A percentile compares a stretch with the other conserved stretches of the same genome.
Evolutionary conservation across 768 basidiomycete genomes (phyloP).

Genomic region (Termitomyces sp.): DNA sequence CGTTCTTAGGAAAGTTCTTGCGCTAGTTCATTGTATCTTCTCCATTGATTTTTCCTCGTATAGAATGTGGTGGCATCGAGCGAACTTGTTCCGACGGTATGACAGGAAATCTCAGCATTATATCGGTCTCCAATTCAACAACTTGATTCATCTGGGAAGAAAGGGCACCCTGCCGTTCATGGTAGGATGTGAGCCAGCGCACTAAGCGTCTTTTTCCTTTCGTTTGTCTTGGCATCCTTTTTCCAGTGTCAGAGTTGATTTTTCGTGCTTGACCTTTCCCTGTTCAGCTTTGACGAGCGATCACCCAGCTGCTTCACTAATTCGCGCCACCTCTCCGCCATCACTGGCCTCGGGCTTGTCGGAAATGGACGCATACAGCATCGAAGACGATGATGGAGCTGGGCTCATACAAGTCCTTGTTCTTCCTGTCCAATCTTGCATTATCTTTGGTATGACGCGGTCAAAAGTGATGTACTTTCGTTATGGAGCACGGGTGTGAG

Average conservation of each 20-base stretch:
- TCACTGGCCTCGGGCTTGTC: neutral
- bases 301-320: neutral
- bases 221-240: neutral
- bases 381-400: neutral
- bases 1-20: no score
- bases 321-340: neutral
- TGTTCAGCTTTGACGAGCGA: neutral
- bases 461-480: neutral
- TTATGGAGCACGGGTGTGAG: neutral
- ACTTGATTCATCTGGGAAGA: neutral
- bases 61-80: no score
- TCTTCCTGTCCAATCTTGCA: neutral
- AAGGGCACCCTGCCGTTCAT: neutral
- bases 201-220: neutral
- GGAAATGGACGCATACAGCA: neutral
- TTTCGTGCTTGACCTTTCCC: neutral
- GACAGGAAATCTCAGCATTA: neutral
- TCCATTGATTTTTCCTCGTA: no score
- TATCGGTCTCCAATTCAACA: neutral
- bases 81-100: no score
- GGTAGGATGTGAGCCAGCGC: neutral
- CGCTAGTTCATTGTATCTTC: no score
- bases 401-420: neutral
- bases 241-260: neutral
- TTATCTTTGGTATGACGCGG: neutral